Conservation (phyloP, 83 land plant species). For the Thuja plicata region DNA sequence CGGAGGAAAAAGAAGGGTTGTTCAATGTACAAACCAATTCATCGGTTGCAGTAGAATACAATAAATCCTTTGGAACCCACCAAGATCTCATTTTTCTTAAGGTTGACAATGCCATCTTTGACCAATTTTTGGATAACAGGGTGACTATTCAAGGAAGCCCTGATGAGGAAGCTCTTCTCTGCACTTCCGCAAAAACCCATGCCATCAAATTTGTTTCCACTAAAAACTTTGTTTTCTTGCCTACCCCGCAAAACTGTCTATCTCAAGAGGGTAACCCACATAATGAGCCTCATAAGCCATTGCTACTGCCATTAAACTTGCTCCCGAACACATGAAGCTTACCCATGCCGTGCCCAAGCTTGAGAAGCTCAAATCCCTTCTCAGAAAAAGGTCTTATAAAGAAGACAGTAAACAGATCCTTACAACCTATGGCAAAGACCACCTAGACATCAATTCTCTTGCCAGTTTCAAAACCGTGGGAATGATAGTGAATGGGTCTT, state of each 20-base stretch:
- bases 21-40: conserved; percentile 34
- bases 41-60: conserved; percentile 40
- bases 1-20: conserved; percentile 37
- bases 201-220: conserved; percentile 90
- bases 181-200: conserved; percentile 79
- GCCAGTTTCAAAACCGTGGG: too few relatives aligned
- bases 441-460: too few relatives aligned
- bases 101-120: conserved; percentile 56
- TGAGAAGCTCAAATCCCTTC: conserved; percentile 68
- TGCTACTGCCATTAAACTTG: conserved; percentile 53
- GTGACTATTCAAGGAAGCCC: conserved; percentile 68
- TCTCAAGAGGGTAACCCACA: conserved; percentile 3
- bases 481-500: too few relatives aligned
- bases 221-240: conserved; percentile 80
- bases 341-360: conserved; percentile 77
- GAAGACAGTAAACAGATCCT: too few relatives aligned
- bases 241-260: conserved; percentile 53
- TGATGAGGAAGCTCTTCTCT: conserved; percentile 90
- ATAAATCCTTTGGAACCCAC: conserved; percentile 42
- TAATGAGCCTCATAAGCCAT: conserved; percentile 1
- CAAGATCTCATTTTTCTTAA: conserved; percentile 58
- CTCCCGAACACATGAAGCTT: conserved; percentile 78
- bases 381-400: conserved; percentile 56
- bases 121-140: conserved; percentile 49
- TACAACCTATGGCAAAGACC: too few relatives aligned